Evolutionary conservation across 176 grass and related monocot genomes (phyloP).

Genomic region (Phoenix dactylifera): DNA sequence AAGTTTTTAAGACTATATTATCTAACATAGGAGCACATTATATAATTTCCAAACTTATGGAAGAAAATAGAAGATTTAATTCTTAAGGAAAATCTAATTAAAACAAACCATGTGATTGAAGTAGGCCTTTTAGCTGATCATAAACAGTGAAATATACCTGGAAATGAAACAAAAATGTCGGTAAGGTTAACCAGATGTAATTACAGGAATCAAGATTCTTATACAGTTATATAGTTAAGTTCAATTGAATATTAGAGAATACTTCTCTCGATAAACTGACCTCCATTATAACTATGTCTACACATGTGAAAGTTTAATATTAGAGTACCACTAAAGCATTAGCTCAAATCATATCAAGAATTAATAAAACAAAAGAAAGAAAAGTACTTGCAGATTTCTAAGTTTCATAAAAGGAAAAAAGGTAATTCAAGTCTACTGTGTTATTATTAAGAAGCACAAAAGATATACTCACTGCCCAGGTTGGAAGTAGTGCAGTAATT

Average conservation of each 20-base stretch:
- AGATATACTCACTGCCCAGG: constrained; percentile 64
- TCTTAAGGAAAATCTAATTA: neutral
- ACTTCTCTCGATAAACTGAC: too few relatives aligned
- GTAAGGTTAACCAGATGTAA: neutral
- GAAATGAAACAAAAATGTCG: constrained; percentile 2
- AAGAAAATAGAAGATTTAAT: constrained; percentile 9
- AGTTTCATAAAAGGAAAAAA: neutral
- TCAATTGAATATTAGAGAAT: too few relatives aligned
- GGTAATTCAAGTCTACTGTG: neutral
- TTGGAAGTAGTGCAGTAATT: constrained; percentile 69
- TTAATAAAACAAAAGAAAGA: too few relatives aligned
- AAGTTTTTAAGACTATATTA: too few relatives aligned
- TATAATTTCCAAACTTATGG: constrained; percentile 2
- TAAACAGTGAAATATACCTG: constrained; percentile 89
- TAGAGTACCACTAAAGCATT: too few relatives aligned
- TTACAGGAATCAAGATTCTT: neutral
- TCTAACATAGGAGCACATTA: too few relatives aligned
- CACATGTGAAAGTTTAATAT: too few relatives aligned
- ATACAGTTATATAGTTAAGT: neutral
- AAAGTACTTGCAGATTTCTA: neutral
- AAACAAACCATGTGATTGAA: constrained; percentile 42
- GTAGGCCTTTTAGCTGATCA: constrained; percentile 54
- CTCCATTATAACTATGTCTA: too few relatives aligned
- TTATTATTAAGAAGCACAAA: constrained; percentile 5
- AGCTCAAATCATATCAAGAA: too few relatives aligned